Percentiles rank a stretch among this genome's conserved stretches.
Evolutionary conservation across 2,329 filamentous ascomycete species (phyloP).

Genomic region (Colletotrichum sublineola): DNA sequence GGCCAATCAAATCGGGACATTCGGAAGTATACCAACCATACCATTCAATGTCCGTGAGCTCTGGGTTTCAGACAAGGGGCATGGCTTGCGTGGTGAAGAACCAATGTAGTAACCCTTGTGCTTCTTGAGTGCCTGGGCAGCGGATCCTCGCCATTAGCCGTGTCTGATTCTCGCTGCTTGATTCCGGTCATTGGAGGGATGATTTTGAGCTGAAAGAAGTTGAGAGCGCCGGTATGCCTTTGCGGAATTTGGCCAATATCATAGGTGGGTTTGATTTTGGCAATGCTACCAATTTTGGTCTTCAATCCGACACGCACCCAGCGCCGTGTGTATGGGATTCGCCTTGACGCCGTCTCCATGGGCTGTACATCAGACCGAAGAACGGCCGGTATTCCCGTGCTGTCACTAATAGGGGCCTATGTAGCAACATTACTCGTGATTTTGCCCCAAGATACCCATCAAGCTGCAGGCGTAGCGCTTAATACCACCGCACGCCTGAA

Average conservation of each 20-base stretch:
- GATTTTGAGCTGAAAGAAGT: neutral
- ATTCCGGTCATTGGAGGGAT: neutral
- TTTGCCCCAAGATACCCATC: neutral
- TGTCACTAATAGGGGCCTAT: neutral
- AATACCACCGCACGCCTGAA: neutral
- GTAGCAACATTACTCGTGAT: neutral
- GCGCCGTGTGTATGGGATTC: neutral
- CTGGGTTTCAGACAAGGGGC: slow-evolving; percentile 11
- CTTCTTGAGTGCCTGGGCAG: neutral
- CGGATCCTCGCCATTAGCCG: slow-evolving; percentile 1
- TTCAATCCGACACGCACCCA: neutral
- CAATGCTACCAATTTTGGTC: neutral
- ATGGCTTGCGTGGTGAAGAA: neutral
- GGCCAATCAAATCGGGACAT: slow-evolving; percentile 12
- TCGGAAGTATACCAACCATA: neutral
- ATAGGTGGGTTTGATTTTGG: neutral
- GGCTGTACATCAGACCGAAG: neutral
- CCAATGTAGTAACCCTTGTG: neutral
- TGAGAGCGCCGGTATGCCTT: neutral
- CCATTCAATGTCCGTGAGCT: neutral
- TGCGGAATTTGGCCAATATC: neutral
- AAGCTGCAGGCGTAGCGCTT: neutral
- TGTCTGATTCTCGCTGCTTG: neutral
- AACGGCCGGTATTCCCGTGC: neutral
- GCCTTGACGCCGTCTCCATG: neutral